Conservation (phyloP, 1,139 yeast species). For the Candida dubliniensis region DNA sequence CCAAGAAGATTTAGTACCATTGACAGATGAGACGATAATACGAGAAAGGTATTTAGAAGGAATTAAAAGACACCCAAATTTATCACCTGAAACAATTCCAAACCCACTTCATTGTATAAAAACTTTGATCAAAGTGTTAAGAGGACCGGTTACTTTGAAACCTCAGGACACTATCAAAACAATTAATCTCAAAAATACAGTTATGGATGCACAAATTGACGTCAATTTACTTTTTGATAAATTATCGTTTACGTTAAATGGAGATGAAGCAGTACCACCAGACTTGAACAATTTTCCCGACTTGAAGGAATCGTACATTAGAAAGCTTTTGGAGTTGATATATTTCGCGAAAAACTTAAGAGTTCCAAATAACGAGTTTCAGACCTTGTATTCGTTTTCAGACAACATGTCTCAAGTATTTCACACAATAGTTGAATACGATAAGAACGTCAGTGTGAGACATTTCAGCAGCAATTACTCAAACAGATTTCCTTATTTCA, state of each 20-base stretch:
- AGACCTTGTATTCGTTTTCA: constrained; percentile 39
- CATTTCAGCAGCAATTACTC: constrained; percentile 14
- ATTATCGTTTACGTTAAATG: constrained; percentile 43
- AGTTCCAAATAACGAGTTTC: constrained; percentile 30
- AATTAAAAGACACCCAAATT: constrained; percentile 27
- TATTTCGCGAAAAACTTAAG: constrained; percentile 36
- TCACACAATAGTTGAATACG: constrained; percentile 40
- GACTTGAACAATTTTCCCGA: constrained; percentile 30
- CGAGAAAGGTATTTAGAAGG: constrained; percentile 29
- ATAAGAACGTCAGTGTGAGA: constrained; percentile 35
- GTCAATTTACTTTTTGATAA: constrained; percentile 49
- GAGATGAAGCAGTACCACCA: constrained; percentile 60
- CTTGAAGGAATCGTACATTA: constrained; percentile 46
- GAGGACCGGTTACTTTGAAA: constrained; percentile 55
- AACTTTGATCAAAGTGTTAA: constrained; percentile 58
- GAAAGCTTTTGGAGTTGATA: constrained; percentile 51
- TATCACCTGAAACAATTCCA: constrained; percentile 43
- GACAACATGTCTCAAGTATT: constrained; percentile 38
- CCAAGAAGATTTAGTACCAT: constrained; percentile 23
- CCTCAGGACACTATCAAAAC: constrained; percentile 50
- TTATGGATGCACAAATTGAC: constrained; percentile 56
- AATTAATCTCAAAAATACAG: constrained; percentile 48
- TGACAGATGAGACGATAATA: constrained; percentile 28
- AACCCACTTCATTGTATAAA: constrained; percentile 53
- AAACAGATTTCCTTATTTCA: constrained; percentile 32